Base-by-base conservation (phyloP, 768 basidiomycete species). In the Russula earlei region DNA sequence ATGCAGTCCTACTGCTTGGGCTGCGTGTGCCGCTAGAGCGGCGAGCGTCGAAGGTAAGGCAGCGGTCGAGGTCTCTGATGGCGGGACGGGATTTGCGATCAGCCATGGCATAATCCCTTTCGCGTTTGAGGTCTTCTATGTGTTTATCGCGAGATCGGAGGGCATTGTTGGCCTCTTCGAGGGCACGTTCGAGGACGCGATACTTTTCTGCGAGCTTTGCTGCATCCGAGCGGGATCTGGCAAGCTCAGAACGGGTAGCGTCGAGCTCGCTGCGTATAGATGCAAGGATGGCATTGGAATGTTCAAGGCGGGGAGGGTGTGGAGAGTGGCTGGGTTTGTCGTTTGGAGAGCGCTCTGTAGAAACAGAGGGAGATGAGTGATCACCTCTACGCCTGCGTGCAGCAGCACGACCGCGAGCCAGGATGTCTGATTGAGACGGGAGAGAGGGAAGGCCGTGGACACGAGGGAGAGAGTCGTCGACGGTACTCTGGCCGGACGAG, bases 131-230 rank as follows among this genome's bases (percentile, higher is more conserved):
- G 54, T 70, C 70, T 31, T 83, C 82, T 45, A 85, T 67, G 70
- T 87, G 85, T 44, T 70, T 63, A 58, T 87, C 86, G 58, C 79
- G 77, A 1, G 72, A 59, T 55, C 75, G 76, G 61, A 87, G 67
- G 46, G 80, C 60, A 12, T 86, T 83, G 48, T 78, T 74, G 46
- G 83, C 80, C 62, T 87, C 85, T 63, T 74, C 78, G 55, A 88
- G 70, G 17, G 81, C 75, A 62, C 72, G 77, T 63, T 88, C 85
- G 47, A 87, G 73, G 65, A 74, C 67, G 67, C 73, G 78, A 68
- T 79, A 84, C 15, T 79, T 76, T 59, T 87, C 86, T 52, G 83
- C 77, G 33, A 83, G 70, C 45, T 76, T 78, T 27, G 75, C 68
- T 20, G 79, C 72, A 48, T 85, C 80, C 53, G 72, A 68, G 59